Conservation (phyloP, 2,329 filamentous ascomycete species). For the Aspergillus tamarii region DNA sequence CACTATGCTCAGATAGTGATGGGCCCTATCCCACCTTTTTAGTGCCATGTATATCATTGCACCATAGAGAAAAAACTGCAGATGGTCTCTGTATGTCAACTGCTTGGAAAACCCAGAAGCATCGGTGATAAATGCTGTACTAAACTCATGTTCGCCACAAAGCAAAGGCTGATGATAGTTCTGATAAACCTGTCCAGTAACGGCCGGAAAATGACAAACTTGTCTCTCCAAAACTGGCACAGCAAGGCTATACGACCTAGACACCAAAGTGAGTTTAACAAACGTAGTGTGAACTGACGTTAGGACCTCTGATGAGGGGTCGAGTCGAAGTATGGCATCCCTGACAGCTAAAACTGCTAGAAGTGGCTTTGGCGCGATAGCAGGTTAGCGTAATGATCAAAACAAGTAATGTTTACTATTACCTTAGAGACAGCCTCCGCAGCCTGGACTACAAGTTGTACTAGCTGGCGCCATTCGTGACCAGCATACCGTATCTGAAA, state of each 20-base stretch:
- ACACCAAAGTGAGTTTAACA: constrained; percentile 46
- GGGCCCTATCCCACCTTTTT: constrained; percentile 65
- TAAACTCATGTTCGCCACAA: constrained; percentile 37
- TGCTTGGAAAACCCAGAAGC: constrained; percentile 43
- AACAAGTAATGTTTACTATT: constrained; percentile 11
- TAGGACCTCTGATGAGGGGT: constrained; percentile 46
- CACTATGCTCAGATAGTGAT: constrained; percentile 64
- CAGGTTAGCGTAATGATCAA: constrained; percentile 10
- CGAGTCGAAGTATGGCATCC: constrained; percentile 49
- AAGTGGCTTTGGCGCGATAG: constrained; percentile 35
- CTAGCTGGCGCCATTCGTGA: constrained; percentile 39
- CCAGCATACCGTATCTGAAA: constrained; percentile 50
- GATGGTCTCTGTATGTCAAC: constrained; percentile 45
- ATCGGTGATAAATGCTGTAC: constrained; percentile 39
- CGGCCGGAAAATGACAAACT: constrained; percentile 46
- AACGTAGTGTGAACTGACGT: constrained; percentile 49
- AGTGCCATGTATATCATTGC: constrained; percentile 67
- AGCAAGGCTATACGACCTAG: constrained; percentile 43
- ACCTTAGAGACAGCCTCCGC: constrained; percentile 40
- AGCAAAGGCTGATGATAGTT: constrained; percentile 27
- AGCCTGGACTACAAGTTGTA: constrained; percentile 35
- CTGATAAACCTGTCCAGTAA: constrained; percentile 27
- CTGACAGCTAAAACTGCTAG: constrained; percentile 46
- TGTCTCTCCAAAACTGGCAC: constrained; percentile 45
- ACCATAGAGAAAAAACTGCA: constrained; percentile 69